phyloP scores from a whole-genome alignment of 805 yeast species.

The Metschnikowia peoriensis region DNA sequence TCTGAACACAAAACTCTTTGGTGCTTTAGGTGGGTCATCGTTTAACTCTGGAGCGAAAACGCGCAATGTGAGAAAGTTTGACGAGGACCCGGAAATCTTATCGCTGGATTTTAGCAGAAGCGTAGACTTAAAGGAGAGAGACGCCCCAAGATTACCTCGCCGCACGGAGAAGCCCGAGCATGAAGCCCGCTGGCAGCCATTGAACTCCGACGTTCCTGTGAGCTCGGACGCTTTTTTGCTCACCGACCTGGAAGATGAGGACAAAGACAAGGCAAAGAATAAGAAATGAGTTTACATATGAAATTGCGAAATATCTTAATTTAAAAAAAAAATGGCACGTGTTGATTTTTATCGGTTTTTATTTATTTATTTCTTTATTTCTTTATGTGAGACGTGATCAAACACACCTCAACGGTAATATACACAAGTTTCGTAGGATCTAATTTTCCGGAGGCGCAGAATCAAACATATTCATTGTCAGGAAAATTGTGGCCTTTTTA shows the following conservation, averaged over 20 bases:
- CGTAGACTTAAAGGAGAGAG: constrained; percentile 37
- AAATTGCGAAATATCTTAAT: not conserved
- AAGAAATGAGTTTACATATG: constrained; percentile 4
- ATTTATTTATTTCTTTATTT: not conserved
- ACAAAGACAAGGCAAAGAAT: constrained; percentile 10
- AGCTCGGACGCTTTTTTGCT: constrained; percentile 44
- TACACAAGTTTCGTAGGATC: constrained; percentile 13
- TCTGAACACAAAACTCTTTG: constrained; percentile 37
- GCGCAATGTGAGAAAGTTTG: constrained; percentile 31
- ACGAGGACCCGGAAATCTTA: constrained; percentile 56
- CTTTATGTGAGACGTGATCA: not conserved
- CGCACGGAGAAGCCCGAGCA: constrained; percentile 13
- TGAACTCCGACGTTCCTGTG: constrained; percentile 38
- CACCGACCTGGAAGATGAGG: constrained; percentile 45
- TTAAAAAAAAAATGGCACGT: too few relatives aligned
- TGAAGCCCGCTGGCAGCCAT: constrained; percentile 38
- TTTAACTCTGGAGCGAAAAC: constrained; percentile 23
- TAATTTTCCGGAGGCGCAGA: constrained; percentile 10
- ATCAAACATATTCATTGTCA: constrained; percentile 16
- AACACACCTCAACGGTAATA: constrained; percentile 1
- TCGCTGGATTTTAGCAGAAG: constrained; percentile 47
- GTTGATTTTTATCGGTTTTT: not conserved
- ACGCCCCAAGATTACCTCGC: constrained; percentile 26
- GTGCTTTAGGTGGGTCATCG: constrained; percentile 48
- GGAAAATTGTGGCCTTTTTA: constrained; percentile 15